Evolutionary conservation across 768 basidiomycete genomes (phyloP), one percentile per base, ranked within the genome.

Genomic region (Xerocomus spinulosus): DNA sequence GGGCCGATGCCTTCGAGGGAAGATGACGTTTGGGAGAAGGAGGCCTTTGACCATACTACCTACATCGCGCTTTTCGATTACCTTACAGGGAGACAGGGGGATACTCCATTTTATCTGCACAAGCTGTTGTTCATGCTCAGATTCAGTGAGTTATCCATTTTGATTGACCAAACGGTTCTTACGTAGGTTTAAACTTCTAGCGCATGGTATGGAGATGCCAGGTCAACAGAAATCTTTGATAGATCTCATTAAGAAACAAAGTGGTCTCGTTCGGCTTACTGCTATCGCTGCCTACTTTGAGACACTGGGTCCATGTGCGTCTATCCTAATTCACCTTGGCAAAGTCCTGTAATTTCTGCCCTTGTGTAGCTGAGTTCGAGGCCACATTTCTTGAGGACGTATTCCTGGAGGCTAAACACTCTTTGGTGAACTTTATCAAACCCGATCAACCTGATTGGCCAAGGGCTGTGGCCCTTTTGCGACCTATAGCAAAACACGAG

Each of bases 81-180:
- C 28, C 46, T 56, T n/a, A 38, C 33, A 18, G 41, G 50, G 8
- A 48, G 36, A 35, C 47, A 52, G 29, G 48, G 51, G 2, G 47
- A 37, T 8, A 42, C 48, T 3, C 54, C 50, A 9, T 49, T 47
- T 32, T 52, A 55, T 33, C 47, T 57, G 3, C 54, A 57, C 46
- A 44, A 48, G 42, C 33, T 55, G 9, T 30, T 57, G 36, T 57
- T 57, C 33, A 55, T 55, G 48, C 21, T 57, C 23, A 48, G 56
- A 39, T 55, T 55, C 29, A 40, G 56, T 57, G 46, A 46, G 56
- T 48, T 26, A 4, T n/a, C 9, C 17, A 0, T 18, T 1, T 10
- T 3, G 9, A 17, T 26, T 14, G 21, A 36, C 20, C 10, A 6
- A 9, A 46, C 23, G 9, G 17, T 40, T 36, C 23, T 38, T 9